phyloP scores from a whole-genome alignment of 179 eudicot species.

The Drosera spatulata region DNA sequence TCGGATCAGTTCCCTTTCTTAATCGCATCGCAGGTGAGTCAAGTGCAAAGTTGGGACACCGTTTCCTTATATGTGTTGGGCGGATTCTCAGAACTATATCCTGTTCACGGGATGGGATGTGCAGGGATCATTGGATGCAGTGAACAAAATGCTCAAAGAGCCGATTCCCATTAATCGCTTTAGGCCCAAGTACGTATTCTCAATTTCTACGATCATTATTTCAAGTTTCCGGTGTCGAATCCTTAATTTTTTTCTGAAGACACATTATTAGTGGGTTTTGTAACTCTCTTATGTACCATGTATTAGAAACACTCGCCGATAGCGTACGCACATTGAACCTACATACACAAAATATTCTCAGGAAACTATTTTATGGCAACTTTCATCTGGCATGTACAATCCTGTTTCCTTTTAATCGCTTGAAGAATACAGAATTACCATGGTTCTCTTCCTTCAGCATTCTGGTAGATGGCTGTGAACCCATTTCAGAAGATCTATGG shows the following conservation, averaged over 20 bases:
- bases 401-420: no score
- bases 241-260: no score
- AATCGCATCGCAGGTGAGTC: constrained; percentile 52
- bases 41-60: neutral
- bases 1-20: constrained; percentile 67
- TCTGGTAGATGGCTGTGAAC: constrained; percentile 72
- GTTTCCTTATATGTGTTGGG: neutral
- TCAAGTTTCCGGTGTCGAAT: neutral
- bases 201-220: neutral
- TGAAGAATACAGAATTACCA: no score
- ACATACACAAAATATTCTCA: no score
- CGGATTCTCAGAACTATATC: neutral
- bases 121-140: constrained; percentile 58
- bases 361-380: no score
- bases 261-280: no score
- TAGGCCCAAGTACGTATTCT: constrained; percentile 55
- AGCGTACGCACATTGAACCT: no score
- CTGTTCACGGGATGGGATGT: constrained; percentile 6
- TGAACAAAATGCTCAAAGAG: constrained; percentile 52
- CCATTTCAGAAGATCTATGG: constrained; percentile 85
- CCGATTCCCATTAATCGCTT: constrained; percentile 66
- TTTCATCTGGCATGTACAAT: no score
- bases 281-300: no score
- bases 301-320: no score
- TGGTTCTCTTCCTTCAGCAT: constrained; percentile 29